Percentiles rank a stretch among this genome's conserved stretches.
These are phyloP conservation scores for Serpula lacrymans DNA, from an alignment of 768 basidiomycete genomes.

Conservation along the genomic window DNA sequence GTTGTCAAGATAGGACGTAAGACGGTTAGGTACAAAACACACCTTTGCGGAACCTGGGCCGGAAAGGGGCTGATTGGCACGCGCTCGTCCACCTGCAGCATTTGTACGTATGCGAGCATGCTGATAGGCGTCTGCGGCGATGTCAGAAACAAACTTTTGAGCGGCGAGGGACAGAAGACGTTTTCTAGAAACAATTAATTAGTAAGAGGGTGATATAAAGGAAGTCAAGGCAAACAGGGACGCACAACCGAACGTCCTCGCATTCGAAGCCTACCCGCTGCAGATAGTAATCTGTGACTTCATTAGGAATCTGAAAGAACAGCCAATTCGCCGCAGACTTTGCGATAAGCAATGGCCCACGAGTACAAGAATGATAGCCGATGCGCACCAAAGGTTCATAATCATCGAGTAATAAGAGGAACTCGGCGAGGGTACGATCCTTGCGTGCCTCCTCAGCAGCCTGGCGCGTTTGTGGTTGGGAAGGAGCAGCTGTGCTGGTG, in stretches of 20 bases:
- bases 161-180: conserved; percentile 92
- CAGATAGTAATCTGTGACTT: conserved; percentile 96
- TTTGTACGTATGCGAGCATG: conserved; percentile 95
- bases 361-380: not conserved
- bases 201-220: conserved; percentile 4
- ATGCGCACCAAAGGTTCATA: conserved; percentile 80
- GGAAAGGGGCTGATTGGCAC: conserved; percentile 52
- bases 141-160: conserved; percentile 97
- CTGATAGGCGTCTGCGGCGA: conserved; percentile 94
- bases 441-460: conserved; percentile 80
- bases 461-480: conserved; percentile 54
- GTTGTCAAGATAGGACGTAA: conserved; percentile 2
- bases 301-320: conserved; percentile 82
- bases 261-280: conserved; percentile 96
- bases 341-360: no score
- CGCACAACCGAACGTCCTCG: conserved; percentile 88
- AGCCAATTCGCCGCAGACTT: conserved; percentile 3
- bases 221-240: conserved; percentile 11
- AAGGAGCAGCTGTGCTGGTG: conserved; percentile 10
- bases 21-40: conserved; percentile 14
- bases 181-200: conserved; percentile 52
- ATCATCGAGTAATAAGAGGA: conserved; percentile 93
- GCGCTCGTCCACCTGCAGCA: conserved; percentile 68
- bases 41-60: conserved; percentile 69
- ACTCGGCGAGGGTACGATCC: conserved; percentile 88